Evolutionary conservation across 345 rosid species (phyloP), one percentile per base, ranked within the genome.

Genomic region (Eutrema japonicum): DNA sequence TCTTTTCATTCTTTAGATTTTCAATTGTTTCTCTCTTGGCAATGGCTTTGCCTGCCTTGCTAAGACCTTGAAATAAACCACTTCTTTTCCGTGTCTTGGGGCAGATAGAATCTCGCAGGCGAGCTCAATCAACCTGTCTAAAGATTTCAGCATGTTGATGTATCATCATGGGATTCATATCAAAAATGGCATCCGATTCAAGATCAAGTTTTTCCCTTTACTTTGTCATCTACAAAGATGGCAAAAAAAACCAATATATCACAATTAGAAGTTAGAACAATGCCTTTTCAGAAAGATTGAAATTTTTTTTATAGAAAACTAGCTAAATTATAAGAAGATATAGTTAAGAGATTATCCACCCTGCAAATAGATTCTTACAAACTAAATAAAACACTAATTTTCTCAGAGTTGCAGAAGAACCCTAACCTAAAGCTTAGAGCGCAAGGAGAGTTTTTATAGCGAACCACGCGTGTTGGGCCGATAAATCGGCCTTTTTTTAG

Each of bases 11-110:
- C 81, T 88, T 86, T 53, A 85, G 67, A 66, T 86, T 92, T 58
- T 88, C 88, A 58, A 72, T 82, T 4, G 87, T 76, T 30, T 78
- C 82, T 78, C 85, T 82, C 85, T 86, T 88, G 10, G 88, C 83
- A 4, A 71, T 71, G 14, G 84, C 94, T 58, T 80, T 86, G 60
- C 80, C 74, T 5, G 26, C 75, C 66, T 88, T 89, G 67, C 83
- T 88, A 56, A 88, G 93, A 40, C 92, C 96, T 14, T 72, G 86
- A 76, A 81, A n/a, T n/a, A n/a, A n/a, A 85, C 90, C 92, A 84
- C 12, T 82, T 81, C 45, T 78, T 89, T 22, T 86, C 89, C 6
- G 72, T 80, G 48, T 85, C 97, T 71, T 86, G 86, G n/a, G 88
- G 83, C 16, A 87, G 45, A 80, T 86, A 89, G 67, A 86, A 85